These are phyloP conservation scores for Neocallimastix lanati DNA, from an alignment of 192 early-diverging fungal genomes.

Conservation along the genomic window DNA sequence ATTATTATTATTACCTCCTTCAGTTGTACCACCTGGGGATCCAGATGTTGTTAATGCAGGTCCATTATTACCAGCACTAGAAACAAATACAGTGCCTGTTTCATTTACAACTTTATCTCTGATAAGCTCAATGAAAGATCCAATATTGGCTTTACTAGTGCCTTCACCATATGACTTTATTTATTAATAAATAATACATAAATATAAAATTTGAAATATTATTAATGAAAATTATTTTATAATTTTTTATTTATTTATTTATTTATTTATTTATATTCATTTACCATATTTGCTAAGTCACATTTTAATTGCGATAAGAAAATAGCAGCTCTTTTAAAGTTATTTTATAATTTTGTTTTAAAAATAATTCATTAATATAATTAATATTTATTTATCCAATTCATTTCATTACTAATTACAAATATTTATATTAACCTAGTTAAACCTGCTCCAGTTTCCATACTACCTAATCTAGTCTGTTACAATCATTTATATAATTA, in stretches of 20 bases:
- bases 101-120: conserved; percentile 68
- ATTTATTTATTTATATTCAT: conserved; percentile 45
- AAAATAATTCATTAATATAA: too few relatives aligned
- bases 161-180: conserved; percentile 53
- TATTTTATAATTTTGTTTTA: not conserved
- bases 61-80: conserved; percentile 81
- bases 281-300: not conserved
- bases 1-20: conserved; percentile 9
- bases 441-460: conserved; percentile 71
- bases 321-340: not conserved
- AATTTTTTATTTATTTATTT: too few relatives aligned
- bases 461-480: conserved; percentile 17
- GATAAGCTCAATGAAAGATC: conserved; percentile 66
- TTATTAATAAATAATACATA: not conserved
- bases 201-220: too few relatives aligned
- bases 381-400: too few relatives aligned
- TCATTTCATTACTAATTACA: too few relatives aligned
- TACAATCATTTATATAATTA: too few relatives aligned
- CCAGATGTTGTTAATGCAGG: conserved; percentile 70
- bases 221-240: too few relatives aligned
- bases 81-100: conserved; percentile 65
- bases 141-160: conserved; percentile 42
- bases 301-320: not conserved
- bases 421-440: conserved; percentile 47
- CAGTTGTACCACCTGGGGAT: conserved; percentile 59